Conservation (phyloP, 2,329 filamentous ascomycete genomes). For the Fusarium sp. region DNA sequence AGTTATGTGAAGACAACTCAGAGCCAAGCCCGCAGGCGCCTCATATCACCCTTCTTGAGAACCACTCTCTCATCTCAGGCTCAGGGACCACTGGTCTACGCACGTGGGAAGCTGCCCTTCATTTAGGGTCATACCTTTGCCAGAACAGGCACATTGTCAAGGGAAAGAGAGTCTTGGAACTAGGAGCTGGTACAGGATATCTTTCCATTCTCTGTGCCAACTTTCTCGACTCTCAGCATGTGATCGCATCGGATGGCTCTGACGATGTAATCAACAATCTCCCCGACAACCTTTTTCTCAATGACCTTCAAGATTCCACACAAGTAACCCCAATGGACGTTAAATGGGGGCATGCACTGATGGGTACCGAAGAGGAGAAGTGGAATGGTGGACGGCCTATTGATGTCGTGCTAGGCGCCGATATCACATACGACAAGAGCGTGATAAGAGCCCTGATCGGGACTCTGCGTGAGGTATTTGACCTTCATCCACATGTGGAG, state of each 20-base stretch:
- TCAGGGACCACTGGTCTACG: slow-evolving; percentile 78
- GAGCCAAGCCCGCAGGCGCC: background rate
- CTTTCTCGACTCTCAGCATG: slow-evolving; percentile 65
- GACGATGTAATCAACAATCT: slow-evolving; percentile 75
- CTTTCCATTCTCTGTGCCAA: slow-evolving; percentile 78
- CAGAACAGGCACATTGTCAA: slow-evolving; percentile 54
- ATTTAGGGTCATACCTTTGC: slow-evolving; percentile 75
- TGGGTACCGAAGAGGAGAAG: slow-evolving; percentile 64
- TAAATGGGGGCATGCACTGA: slow-evolving; percentile 70
- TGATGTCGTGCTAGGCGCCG: slow-evolving; percentile 77
- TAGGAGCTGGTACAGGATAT: slow-evolving; percentile 81
- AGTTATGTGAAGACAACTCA: slow-evolving; percentile 22
- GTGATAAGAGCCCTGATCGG: slow-evolving; percentile 70
- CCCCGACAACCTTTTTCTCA: slow-evolving; percentile 74
- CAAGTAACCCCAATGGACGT: slow-evolving; percentile 62
- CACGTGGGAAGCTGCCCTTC: slow-evolving; percentile 83
- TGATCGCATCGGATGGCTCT: slow-evolving; percentile 78
- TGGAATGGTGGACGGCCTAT: slow-evolving; percentile 59
- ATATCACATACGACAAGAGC: slow-evolving; percentile 78
- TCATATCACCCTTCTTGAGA: slow-evolving; percentile 72
- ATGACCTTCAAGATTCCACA: slow-evolving; percentile 64
- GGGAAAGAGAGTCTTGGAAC: slow-evolving; percentile 71
- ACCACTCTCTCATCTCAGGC: slow-evolving; percentile 73
- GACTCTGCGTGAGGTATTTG: slow-evolving; percentile 71
- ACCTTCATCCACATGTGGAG: slow-evolving; percentile 62